These are phyloP conservation scores for Nemania diffusa DNA, from an alignment of 2,329 filamentous ascomycete species.

Conservation along the genomic window DNA sequence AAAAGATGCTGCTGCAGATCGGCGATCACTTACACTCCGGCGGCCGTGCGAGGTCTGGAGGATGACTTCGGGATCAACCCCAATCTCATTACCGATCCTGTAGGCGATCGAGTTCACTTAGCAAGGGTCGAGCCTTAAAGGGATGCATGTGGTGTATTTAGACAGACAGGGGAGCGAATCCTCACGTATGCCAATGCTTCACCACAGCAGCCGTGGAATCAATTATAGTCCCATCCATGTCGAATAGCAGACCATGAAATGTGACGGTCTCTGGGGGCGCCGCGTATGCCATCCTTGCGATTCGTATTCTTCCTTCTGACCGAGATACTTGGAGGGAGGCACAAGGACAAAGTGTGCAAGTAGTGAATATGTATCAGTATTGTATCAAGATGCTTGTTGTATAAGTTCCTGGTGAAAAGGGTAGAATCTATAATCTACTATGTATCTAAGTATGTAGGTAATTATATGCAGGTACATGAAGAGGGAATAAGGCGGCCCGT, in stretches of 20 bases:
- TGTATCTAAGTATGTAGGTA: not conserved
- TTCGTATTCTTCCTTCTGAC: conserved; percentile 6
- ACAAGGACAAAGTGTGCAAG: not conserved
- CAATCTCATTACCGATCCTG: conserved; percentile 84
- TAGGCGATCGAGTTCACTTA: conserved; percentile 22
- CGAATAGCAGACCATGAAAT: conserved; percentile 71
- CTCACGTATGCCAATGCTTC: conserved; percentile 79
- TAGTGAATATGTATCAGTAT: not conserved
- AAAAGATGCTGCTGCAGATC: not conserved
- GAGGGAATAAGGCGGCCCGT: not conserved
- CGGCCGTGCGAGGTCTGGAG: conserved; percentile 91
- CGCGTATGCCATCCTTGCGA: conserved; percentile 50
- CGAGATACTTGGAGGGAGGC: not conserved
- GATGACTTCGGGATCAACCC: conserved; percentile 84
- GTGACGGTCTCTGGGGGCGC: conserved; percentile 58
- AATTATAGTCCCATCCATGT: conserved; percentile 87
- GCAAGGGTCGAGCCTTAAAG: conserved; percentile 19
- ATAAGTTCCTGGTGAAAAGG: not conserved
- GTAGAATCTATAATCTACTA: conserved; percentile 14
- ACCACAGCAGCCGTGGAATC: conserved; percentile 81
- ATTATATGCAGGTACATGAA: not conserved
- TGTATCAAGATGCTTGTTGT: not conserved
- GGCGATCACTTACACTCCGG: conserved; percentile 60
- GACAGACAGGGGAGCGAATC: conserved; percentile 26
- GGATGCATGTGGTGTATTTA: not conserved